phyloP scores from a whole-genome alignment of 768 basidiomycete species.

The Cystobasidiopsis lactophilus region DNA sequence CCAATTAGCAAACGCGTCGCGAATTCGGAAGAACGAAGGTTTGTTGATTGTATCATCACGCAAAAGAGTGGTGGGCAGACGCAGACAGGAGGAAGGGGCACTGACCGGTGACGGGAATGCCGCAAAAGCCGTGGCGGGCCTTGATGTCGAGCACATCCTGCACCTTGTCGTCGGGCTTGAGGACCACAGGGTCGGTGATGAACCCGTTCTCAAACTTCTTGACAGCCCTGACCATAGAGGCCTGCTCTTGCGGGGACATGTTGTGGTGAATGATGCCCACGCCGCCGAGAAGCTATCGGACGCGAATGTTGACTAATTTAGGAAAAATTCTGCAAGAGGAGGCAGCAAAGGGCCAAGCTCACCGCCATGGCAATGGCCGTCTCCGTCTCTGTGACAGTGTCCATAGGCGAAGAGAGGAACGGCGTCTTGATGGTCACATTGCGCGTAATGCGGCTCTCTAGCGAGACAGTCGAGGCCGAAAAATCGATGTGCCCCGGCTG shows the following conservation, averaged over 20 bases:
- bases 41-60: constrained; percentile 19
- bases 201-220: constrained; percentile 94
- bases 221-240: constrained; percentile 89
- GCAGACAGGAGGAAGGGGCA: constrained; percentile 19
- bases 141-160: constrained; percentile 88
- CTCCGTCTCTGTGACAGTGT: constrained; percentile 87
- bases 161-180: constrained; percentile 53
- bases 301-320: not conserved
- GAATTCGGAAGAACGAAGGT: constrained; percentile 84
- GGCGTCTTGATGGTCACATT: constrained; percentile 82
- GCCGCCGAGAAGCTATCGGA: constrained; percentile 57
- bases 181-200: constrained; percentile 79
- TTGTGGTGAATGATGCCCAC: constrained; percentile 99
- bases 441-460: constrained; percentile 69
- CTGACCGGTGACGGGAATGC: constrained; percentile 91
- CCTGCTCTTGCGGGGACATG: constrained; percentile 47
- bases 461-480: constrained; percentile 49
- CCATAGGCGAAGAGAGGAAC: constrained; percentile 96
- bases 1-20: constrained; percentile 35
- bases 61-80: not conserved
- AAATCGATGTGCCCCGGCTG: constrained; percentile 71
- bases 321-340: not conserved
- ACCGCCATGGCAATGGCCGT: constrained; percentile 89
- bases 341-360: constrained; percentile 25
- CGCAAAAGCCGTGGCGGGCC: constrained; percentile 72